phyloP scores from a whole-genome alignment of 352 stramenopile species.

The Pythium brachiatum region DNA sequence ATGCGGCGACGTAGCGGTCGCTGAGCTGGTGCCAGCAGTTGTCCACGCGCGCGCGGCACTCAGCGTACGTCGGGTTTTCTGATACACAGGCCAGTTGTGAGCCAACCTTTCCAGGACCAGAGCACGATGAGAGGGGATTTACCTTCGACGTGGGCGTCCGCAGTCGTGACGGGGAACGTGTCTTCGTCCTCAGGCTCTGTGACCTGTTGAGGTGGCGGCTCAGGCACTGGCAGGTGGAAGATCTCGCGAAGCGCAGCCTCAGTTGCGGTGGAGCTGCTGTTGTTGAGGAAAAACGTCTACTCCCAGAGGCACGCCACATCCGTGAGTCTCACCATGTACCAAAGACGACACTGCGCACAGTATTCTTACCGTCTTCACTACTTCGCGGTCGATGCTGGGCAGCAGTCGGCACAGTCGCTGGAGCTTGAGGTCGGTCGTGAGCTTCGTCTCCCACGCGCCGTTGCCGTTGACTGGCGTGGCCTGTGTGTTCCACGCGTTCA shows the following conservation, averaged over 20 bases:
- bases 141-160: conserved; percentile 20
- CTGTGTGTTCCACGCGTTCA: conserved; percentile 26
- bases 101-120: background rate
- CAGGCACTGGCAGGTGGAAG: conserved; percentile 44
- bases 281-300: conserved; percentile 71
- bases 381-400: conserved; percentile 45
- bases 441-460: conserved; percentile 33
- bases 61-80: conserved; percentile 46
- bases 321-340: conserved; percentile 7
- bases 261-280: conserved; percentile 57
- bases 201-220: conserved; percentile 11
- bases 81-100: background rate
- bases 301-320: conserved; percentile 9
- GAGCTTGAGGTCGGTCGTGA: conserved; percentile 67
- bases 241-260: conserved; percentile 64
- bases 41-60: conserved; percentile 53
- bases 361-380: conserved; percentile 54
- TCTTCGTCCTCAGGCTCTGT: conserved; percentile 25
- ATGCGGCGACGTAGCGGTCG: conserved; percentile 52
- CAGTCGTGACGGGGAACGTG: conserved; percentile 20
- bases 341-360: background rate
- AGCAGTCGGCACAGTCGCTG: conserved; percentile 57
- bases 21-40: conserved; percentile 51
- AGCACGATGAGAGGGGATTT: background rate
- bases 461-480: conserved; percentile 10